Percentiles rank a stretch among this genome's conserved stretches.
These are phyloP conservation scores for Sporisorium reilianum DNA, from an alignment of 1,284 basidiomycete genomes.

Conservation along the genomic window DNA sequence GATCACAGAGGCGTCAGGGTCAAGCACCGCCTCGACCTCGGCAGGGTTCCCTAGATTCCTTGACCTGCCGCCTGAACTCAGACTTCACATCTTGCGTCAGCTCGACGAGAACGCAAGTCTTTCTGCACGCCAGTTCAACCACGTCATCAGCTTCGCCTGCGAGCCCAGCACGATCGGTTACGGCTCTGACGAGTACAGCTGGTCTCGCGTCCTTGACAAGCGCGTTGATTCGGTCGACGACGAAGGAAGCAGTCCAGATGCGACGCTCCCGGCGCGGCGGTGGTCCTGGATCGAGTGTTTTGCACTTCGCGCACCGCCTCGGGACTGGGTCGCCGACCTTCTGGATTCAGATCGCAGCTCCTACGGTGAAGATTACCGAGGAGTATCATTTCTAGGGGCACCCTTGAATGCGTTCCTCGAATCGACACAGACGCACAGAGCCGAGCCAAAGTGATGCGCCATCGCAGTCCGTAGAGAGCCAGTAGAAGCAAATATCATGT, in stretches of 20 bases:
- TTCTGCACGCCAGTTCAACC: slow-evolving; percentile 24
- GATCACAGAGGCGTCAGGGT: neutral
- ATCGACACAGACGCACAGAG: slow-evolving; percentile 22
- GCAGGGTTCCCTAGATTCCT: slow-evolving; percentile 25
- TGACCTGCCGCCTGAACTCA: slow-evolving; percentile 36
- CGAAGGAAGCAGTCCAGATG: neutral
- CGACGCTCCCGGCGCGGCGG: slow-evolving; percentile 17
- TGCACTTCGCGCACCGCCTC: slow-evolving; percentile 17
- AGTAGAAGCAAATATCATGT: neutral
- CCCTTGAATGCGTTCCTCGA: slow-evolving; percentile 22
- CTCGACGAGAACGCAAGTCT: slow-evolving; percentile 16
- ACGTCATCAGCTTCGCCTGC: slow-evolving; percentile 43
- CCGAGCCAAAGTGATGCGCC: slow-evolving; percentile 8
- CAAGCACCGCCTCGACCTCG: neutral
- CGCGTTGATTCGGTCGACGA: too few relatives aligned
- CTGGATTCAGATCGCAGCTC: slow-evolving; percentile 16
- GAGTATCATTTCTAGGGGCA: neutral
- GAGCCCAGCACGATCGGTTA: slow-evolving; percentile 44
- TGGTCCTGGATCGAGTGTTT: slow-evolving; percentile 46
- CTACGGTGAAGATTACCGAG: too few relatives aligned
- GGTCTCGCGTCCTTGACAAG: slow-evolving; percentile 3
- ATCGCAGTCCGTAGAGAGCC: too few relatives aligned
- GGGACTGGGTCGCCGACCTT: slow-evolving; percentile 32
- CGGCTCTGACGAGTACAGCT: slow-evolving; percentile 19
- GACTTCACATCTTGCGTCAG: slow-evolving; percentile 28